A percentile compares a stretch with the other conserved stretches of the same genome.
Evolutionary conservation across 768 basidiomycete species (phyloP).

Genomic region (Mycena filopes): DNA sequence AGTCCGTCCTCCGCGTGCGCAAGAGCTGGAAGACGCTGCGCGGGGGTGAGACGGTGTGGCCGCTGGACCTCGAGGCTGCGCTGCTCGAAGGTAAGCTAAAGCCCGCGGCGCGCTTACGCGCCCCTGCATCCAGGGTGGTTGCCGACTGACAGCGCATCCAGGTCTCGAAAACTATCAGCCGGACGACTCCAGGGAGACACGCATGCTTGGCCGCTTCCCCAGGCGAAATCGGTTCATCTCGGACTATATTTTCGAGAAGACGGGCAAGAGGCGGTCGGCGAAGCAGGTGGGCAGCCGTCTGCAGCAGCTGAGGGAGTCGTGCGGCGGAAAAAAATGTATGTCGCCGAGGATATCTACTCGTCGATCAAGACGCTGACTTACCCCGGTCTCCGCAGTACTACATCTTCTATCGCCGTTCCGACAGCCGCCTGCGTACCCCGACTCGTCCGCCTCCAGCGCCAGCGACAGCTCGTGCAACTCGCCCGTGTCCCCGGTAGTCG

Average conservation of each 20-base stretch:
- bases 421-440: slow-evolving; percentile 38
- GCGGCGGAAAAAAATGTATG: slow-evolving; percentile 77
- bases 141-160: slow-evolving; percentile 44
- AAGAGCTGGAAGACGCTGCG: slow-evolving; percentile 82
- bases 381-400: slow-evolving; percentile 48
- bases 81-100: slow-evolving; percentile 79
- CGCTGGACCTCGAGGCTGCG: slow-evolving; percentile 80
- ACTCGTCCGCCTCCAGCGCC: slow-evolving; percentile 32
- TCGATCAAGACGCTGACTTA: slow-evolving; percentile 21
- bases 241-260: slow-evolving; percentile 76
- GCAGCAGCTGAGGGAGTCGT: slow-evolving; percentile 81
- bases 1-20: slow-evolving; percentile 72
- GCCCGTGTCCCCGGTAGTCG: slow-evolving; percentile 32
- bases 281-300: slow-evolving; percentile 86
- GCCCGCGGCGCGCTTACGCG: not conserved
- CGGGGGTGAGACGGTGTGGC: slow-evolving; percentile 84
- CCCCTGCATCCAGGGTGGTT: slow-evolving; percentile 17
- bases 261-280: slow-evolving; percentile 75
- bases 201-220: slow-evolving; percentile 79
- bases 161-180: slow-evolving; percentile 80
- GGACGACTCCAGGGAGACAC: slow-evolving; percentile 77
- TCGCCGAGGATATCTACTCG: slow-evolving; percentile 30
- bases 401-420: slow-evolving; percentile 55
- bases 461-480: slow-evolving; percentile 27
- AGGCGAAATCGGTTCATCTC: slow-evolving; percentile 85